Conservation (phyloP, 2,329 filamentous ascomycete genomes). For the Claviceps lovelessii region DNA sequence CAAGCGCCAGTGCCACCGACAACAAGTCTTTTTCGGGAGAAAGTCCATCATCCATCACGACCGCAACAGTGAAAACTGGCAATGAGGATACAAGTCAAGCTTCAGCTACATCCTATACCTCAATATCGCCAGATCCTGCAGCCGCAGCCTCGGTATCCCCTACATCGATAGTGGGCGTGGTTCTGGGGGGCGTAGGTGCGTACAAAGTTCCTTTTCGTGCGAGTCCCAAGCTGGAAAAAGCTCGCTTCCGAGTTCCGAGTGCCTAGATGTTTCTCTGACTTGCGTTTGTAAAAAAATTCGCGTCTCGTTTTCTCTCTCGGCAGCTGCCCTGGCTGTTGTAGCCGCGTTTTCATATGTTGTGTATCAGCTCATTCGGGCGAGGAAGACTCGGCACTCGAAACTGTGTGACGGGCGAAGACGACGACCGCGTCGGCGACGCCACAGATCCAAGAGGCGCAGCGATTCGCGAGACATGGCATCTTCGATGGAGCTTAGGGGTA, state of each 20-base stretch:
- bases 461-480: background rate
- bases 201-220: background rate
- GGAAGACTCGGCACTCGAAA: background rate
- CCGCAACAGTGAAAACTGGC: background rate
- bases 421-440: background rate
- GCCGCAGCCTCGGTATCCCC: background rate
- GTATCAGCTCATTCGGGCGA: background rate
- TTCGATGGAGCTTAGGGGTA: background rate
- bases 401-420: background rate
- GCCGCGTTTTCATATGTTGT: background rate
- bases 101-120: background rate
- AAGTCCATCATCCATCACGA: background rate
- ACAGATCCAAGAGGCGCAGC: background rate
- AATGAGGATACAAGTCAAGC: background rate
- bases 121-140: background rate
- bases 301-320: background rate
- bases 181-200: conserved; percentile 8
- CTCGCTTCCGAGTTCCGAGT: background rate
- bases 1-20: background rate
- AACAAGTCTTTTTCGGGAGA: background rate
- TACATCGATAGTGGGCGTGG: conserved; percentile 3
- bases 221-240: background rate
- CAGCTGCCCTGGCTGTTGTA: conserved; percentile 1
- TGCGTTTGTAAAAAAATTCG: background rate
- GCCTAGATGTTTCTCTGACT: background rate